Conservation (phyloP, 305 asterid species). For the Ilex paraguariensis region DNA sequence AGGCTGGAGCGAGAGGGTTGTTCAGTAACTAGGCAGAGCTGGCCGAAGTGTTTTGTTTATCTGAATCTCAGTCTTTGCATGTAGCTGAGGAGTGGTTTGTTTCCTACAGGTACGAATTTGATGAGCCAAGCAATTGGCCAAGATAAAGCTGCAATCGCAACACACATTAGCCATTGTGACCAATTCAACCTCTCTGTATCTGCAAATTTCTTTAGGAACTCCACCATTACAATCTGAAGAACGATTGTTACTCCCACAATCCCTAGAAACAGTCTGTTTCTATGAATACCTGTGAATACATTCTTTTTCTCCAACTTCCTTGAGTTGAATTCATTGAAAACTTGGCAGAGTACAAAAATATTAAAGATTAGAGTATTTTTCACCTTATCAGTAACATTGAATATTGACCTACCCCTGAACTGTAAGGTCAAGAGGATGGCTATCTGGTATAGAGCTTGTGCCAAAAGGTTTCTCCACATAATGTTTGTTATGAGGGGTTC, state of each 20-base stretch:
- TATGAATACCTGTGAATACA: slow-evolving; percentile 1
- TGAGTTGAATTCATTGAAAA: slow-evolving; percentile 5
- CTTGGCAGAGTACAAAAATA: slow-evolving; percentile 7
- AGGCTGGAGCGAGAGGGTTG: too few species aligned
- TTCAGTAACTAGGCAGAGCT: too few species aligned
- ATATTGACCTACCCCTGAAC: slow-evolving; percentile 4
- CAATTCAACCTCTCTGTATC: slow-evolving; percentile 2
- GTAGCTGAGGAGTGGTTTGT: not conserved
- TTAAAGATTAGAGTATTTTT: slow-evolving; percentile 4
- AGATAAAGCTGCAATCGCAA: not conserved
- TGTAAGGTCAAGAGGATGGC: not conserved
- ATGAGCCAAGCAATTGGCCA: slow-evolving; percentile 2
- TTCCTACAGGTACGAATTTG: not conserved
- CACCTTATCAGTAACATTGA: not conserved
- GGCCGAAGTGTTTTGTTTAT: too few species aligned
- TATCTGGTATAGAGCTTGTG: not conserved
- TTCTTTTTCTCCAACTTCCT: slow-evolving; percentile 7
- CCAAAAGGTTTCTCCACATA: slow-evolving; percentile 8
- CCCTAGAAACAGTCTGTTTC: not conserved
- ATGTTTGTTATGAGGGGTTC: slow-evolving; percentile 3
- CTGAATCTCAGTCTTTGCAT: too few species aligned
- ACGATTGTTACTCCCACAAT: slow-evolving; percentile 2
- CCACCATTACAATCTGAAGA: slow-evolving; percentile 3
- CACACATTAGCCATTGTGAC: not conserved
- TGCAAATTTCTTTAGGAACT: slow-evolving; percentile 6